Evolutionary conservation across 148 eudicot genomes (phyloP).

Genomic region (Polygonum aviculare): DNA sequence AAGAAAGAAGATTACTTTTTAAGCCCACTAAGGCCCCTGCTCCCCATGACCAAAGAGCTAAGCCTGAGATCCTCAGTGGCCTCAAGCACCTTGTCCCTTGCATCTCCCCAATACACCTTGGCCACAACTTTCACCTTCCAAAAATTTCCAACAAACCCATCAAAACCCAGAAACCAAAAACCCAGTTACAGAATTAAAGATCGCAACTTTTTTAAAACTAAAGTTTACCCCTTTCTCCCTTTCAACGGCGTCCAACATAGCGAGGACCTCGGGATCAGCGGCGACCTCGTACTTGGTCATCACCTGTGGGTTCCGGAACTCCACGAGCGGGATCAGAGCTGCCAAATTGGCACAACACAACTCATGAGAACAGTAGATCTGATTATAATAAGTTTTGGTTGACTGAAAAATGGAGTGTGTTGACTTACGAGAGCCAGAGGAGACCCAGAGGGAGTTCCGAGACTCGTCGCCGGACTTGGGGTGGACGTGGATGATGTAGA

Average conservation of each 20-base stretch:
- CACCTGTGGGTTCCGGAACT: background rate
- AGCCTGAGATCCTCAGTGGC: background rate
- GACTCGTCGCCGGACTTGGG: slow-evolving; percentile 40
- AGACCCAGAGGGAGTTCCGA: slow-evolving; percentile 15
- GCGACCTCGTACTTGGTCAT: background rate
- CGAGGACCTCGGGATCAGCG: background rate
- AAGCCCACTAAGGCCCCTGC: background rate
- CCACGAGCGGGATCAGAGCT: background rate
- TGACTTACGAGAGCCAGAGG: background rate
- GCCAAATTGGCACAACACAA: background rate
- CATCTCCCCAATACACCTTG: slow-evolving; percentile 2
- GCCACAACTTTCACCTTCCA: background rate
- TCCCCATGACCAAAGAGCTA: background rate
- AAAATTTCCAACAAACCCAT: background rate
- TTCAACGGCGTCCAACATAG: background rate
- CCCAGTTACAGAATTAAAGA: background rate
- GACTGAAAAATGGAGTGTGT: background rate
- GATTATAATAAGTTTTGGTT: background rate
- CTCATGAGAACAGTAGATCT: too few relatives aligned
- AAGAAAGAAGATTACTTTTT: background rate
- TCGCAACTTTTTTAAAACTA: too few relatives aligned
- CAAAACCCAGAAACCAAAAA: background rate
- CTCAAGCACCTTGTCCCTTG: background rate
- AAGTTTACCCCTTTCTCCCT: background rate
- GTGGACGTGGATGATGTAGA: slow-evolving; percentile 55